These are phyloP conservation scores for Cytospora piceicola DNA, from an alignment of 2,329 filamentous ascomycete species.

Conservation along the genomic window DNA sequence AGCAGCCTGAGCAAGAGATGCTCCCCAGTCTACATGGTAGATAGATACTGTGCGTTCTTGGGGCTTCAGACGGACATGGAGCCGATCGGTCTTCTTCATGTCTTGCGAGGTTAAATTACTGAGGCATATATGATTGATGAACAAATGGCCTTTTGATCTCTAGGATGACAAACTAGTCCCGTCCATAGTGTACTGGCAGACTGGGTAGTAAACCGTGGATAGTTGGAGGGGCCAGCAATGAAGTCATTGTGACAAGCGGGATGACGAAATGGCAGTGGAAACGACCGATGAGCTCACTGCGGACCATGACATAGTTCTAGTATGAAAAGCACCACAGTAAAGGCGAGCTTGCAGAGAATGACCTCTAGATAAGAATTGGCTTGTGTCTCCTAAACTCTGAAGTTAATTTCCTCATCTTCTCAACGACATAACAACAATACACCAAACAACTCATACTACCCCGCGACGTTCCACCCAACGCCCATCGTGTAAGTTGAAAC, in stretches of 20 bases:
- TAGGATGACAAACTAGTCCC: neutral
- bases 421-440: neutral
- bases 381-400: neutral
- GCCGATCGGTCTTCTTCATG: neutral
- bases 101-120: neutral
- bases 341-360: neutral
- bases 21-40: no score
- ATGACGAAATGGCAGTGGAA: constrained; percentile 20
- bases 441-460: neutral
- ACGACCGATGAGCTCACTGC: neutral
- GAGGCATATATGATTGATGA: neutral
- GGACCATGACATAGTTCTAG: constrained; percentile 14
- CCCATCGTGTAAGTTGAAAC: constrained; percentile 1
- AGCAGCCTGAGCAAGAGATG: no score
- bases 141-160: neutral
- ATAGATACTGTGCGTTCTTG: neutral
- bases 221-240: constrained; percentile 1
- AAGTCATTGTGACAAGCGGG: constrained; percentile 11
- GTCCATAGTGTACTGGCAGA: no score
- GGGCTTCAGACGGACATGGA: neutral
- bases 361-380: neutral
- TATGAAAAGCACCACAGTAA: neutral
- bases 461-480: neutral
- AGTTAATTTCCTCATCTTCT: neutral
- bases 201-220: neutral